These are phyloP conservation scores for Globisporangium recalcitrans DNA, from an alignment of 352 stramenopile species.

Conservation along the genomic window DNA sequence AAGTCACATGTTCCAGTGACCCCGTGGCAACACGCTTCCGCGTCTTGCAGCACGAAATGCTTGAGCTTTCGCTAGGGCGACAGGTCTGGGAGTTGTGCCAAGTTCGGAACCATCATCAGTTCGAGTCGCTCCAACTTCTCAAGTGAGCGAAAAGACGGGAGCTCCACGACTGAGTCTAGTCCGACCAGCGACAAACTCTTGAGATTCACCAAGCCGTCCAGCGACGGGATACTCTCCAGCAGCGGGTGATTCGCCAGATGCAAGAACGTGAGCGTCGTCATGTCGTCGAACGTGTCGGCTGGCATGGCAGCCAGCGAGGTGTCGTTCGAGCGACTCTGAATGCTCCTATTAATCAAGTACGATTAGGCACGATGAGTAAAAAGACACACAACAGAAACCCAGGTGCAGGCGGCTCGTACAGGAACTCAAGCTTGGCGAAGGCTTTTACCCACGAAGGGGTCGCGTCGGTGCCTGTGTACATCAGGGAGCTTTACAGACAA, in stretches of 20 bases:
- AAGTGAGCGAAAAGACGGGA: conserved; percentile 24
- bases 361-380: neutral
- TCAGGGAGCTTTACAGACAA: conserved; percentile 25
- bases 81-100: conserved; percentile 25
- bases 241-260: conserved; percentile 24
- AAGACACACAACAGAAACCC: neutral
- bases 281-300: conserved; percentile 24
- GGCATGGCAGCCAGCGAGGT: conserved; percentile 24
- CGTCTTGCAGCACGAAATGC: conserved; percentile 17
- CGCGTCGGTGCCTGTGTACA: conserved; percentile 21
- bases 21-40: conserved; percentile 31
- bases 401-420: conserved; percentile 29
- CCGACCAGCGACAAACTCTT: conserved; percentile 26
- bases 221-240: conserved; percentile 21
- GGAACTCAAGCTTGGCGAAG: conserved; percentile 31
- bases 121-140: conserved; percentile 23
- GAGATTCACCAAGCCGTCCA: conserved; percentile 28
- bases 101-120: conserved; percentile 14
- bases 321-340: conserved; percentile 9
- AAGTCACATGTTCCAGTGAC: conserved; percentile 27
- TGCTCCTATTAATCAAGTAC: conserved; percentile 18
- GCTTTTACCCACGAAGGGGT: conserved; percentile 25
- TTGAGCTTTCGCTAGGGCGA: conserved; percentile 13
- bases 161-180: conserved; percentile 10
- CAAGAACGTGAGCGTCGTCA: conserved; percentile 29